Evolutionary conservation across 768 basidiomycete species (phyloP).

Genomic region (Chiua virens): DNA sequence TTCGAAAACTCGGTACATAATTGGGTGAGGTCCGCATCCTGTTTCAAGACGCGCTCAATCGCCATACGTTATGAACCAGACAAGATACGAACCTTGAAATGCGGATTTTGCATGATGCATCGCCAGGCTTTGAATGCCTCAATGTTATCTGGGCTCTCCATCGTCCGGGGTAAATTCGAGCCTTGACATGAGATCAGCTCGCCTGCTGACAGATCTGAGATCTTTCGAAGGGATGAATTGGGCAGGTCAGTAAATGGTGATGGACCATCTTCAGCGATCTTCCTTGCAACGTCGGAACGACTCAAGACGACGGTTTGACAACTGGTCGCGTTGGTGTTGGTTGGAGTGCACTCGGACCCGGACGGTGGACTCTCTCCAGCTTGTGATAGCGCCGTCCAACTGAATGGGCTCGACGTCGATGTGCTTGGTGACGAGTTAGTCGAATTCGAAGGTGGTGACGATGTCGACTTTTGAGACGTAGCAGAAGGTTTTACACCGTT

Average conservation of each 20-base stretch:
- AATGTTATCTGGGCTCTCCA: constrained; percentile 69
- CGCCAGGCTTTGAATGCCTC: constrained; percentile 81
- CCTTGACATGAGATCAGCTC: constrained; percentile 66
- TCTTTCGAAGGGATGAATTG: constrained; percentile 38
- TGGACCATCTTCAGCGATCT: constrained; percentile 53
- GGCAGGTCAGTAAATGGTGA: constrained; percentile 51
- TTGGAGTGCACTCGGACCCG: constrained; percentile 32
- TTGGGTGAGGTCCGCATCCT: constrained; percentile 79
- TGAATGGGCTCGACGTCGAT: constrained; percentile 26
- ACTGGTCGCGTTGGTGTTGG: constrained; percentile 29
- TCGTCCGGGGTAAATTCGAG: constrained; percentile 65
- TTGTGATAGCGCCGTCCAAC: constrained; percentile 26
- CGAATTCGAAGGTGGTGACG: constrained; percentile 20
- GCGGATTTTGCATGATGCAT: constrained; percentile 69
- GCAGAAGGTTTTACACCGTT: constrained; percentile 20
- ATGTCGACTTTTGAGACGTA: constrained; percentile 14
- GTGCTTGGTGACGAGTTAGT: constrained; percentile 27
- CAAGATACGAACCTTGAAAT: constrained; percentile 61
- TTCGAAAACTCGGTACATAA: constrained; percentile 76
- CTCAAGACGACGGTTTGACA: constrained; percentile 26
- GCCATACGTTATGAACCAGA: neutral
- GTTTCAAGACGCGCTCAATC: constrained; percentile 3
- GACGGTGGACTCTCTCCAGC: constrained; percentile 36
- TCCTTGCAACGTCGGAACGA: constrained; percentile 49
- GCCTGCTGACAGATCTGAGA: constrained; percentile 43